Evolutionary conservation across 1,284 basidiomycete species (phyloP).

Genomic region (Farysia itapuensis): DNA sequence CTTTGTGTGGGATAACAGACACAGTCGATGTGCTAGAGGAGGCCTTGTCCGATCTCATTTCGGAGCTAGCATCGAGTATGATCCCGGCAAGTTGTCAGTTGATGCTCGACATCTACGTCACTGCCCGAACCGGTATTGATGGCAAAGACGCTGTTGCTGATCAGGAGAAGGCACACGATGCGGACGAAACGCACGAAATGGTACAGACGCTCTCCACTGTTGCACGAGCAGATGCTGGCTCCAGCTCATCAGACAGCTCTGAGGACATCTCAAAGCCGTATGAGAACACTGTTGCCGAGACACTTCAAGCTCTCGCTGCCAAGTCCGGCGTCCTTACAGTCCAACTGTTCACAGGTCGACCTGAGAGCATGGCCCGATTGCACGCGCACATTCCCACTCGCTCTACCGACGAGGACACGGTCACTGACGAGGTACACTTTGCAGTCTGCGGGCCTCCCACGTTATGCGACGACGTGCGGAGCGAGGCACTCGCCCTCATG

Average conservation of each 20-base stretch:
- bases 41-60: constrained; percentile 3
- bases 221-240: not conserved
- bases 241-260: not conserved
- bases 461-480: constrained; percentile 24
- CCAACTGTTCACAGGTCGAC: not conserved
- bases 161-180: not conserved
- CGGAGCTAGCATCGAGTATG: constrained; percentile 1
- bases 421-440: not conserved
- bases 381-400: not conserved
- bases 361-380: not conserved
- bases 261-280: not conserved
- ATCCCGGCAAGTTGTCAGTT: constrained; percentile 1
- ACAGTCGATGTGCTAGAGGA: constrained; percentile 6
- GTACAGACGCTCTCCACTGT: no score
- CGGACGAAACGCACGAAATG: not conserved
- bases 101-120: constrained; percentile 19
- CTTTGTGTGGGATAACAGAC: not conserved
- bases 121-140: constrained; percentile 2
- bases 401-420: not conserved
- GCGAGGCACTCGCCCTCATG: constrained; percentile 11
- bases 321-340: not conserved
- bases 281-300: not conserved
- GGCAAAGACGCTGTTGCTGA: not conserved
- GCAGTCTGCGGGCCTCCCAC: constrained; percentile 16
- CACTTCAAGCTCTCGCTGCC: not conserved